These are phyloP conservation scores for Nadsonia commutata DNA, from an alignment of 1,139 yeast species.

Conservation along the genomic window DNA sequence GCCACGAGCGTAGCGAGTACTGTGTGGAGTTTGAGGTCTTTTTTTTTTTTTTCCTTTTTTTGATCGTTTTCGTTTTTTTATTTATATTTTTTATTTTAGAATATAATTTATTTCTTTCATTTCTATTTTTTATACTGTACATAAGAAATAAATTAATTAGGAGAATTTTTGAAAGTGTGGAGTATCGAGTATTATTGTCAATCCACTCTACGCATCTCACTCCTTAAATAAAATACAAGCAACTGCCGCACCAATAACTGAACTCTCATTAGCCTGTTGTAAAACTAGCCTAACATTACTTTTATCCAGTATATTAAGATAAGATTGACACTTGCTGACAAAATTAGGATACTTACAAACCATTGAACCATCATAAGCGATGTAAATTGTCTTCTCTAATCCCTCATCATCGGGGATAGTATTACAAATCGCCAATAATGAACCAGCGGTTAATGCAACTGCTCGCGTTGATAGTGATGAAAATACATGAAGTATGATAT, in stretches of 20 bases:
- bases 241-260: slow-evolving; percentile 4
- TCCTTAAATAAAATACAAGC: slow-evolving; percentile 2
- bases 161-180: background rate
- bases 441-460: slow-evolving; percentile 1
- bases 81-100: background rate
- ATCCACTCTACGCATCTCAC: background rate
- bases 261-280: slow-evolving; percentile 1
- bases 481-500: slow-evolving; percentile 1
- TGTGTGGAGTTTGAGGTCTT: too few relatives aligned
- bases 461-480: slow-evolving; percentile 6
- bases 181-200: background rate
- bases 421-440: slow-evolving; percentile 5
- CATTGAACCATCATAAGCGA: slow-evolving; percentile 83
- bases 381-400: slow-evolving; percentile 25
- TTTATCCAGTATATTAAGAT: slow-evolving; percentile 14
- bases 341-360: slow-evolving; percentile 80
- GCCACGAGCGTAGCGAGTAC: too few relatives aligned
- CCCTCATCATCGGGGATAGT: background rate
- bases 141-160: background rate
- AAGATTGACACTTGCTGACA: slow-evolving; percentile 31
- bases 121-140: background rate
- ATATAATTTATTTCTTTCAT: background rate
- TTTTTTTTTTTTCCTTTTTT: background rate
- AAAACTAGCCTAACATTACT: slow-evolving; percentile 1
- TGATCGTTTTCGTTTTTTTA: background rate